These are phyloP conservation scores for Kregervanrija fluxuum DNA, from an alignment of 805 yeast genomes.

Conservation along the genomic window DNA sequence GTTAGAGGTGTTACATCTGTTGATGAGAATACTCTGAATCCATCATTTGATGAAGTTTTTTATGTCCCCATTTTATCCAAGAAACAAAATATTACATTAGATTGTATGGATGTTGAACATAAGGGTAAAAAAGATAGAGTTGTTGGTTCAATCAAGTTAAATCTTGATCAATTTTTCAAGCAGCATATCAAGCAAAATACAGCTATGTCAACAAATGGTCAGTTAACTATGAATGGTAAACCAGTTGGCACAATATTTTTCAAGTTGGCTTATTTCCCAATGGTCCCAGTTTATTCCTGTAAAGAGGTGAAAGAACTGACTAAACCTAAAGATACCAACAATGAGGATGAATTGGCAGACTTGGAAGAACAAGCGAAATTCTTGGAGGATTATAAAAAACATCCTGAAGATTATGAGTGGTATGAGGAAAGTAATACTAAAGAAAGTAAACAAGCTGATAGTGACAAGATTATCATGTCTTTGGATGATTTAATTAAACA, in stretches of 20 bases:
- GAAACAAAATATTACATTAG: constrained; percentile 50
- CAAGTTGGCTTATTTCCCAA: constrained; percentile 59
- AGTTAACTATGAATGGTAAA: constrained; percentile 9
- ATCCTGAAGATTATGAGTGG: constrained; percentile 63
- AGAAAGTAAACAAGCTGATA: constrained; percentile 28
- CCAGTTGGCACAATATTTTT: constrained; percentile 43
- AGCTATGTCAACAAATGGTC: constrained; percentile 5
- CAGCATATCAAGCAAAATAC: constrained; percentile 10
- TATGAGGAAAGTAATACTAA: constrained; percentile 34
- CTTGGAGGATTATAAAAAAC: constrained; percentile 43
- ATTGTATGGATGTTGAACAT: constrained; percentile 60
- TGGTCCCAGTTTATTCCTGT: constrained; percentile 53
- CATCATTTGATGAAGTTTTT: constrained; percentile 50
- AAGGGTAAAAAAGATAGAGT: constrained; percentile 51
- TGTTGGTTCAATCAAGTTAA: constrained; percentile 50
- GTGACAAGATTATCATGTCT: constrained; percentile 37
- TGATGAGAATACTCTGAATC: constrained; percentile 46
- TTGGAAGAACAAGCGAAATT: constrained; percentile 40
- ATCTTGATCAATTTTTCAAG: constrained; percentile 7
- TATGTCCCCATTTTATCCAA: constrained; percentile 57
- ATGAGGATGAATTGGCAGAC: constrained; percentile 33
- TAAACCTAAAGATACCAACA: constrained; percentile 31
- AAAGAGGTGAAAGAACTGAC: constrained; percentile 45
- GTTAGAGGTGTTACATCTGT: constrained; percentile 47
- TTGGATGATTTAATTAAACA: constrained; percentile 46